Base-by-base conservation (phyloP, 2,329 filamentous ascomycete genomes). In the Penicillium sp. region DNA sequence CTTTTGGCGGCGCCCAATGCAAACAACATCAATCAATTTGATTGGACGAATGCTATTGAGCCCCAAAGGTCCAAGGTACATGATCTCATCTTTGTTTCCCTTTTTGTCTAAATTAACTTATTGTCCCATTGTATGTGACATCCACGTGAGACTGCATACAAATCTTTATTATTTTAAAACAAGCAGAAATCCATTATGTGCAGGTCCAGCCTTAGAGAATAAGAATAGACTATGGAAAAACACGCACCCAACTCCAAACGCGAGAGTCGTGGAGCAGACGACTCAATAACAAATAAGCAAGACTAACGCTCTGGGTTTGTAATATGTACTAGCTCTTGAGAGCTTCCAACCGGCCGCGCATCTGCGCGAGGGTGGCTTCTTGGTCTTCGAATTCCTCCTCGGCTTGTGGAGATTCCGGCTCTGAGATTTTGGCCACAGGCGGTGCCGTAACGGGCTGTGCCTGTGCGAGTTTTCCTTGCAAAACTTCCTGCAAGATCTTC, bases 341-440 rank as follows among this genome's bases (percentile, higher is more conserved):
- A 37, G 93, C 93, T 78, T 97, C 91, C 67, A 99, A 76, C 48
- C 93, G 83, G 66, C 92, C 92, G 73, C 93, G 83, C 94, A 97
- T 97, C 80, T 96, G 90, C 68, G 92, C 89, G 78, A 97, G 86
- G 80, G 94, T 91, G 48, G 89, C 91, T 76, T 96, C 92, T 61
- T 91, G 87, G 68, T 94, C 90, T 71, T 93, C 89, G 69, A 95
- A 90, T 59, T 91, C 90, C 65, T 92, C 78, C 84, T 88, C 74
- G 56, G 79, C 80, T 40, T 78, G 78, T 19, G 81, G 80, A 55
- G 82, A 35, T 54, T 57, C 55, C 9, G 55, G 55, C 35, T 57
- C 55, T 37, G 55, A 54, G 35, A 57, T 75, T 57, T 82, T 79
- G 41, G 83, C 80, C 62, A 81, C 74, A 15, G 64, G 60, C 4